Evolutionary conservation across 73 alveolate species (phyloP).

Genomic region (Paramecium caudatum): DNA sequence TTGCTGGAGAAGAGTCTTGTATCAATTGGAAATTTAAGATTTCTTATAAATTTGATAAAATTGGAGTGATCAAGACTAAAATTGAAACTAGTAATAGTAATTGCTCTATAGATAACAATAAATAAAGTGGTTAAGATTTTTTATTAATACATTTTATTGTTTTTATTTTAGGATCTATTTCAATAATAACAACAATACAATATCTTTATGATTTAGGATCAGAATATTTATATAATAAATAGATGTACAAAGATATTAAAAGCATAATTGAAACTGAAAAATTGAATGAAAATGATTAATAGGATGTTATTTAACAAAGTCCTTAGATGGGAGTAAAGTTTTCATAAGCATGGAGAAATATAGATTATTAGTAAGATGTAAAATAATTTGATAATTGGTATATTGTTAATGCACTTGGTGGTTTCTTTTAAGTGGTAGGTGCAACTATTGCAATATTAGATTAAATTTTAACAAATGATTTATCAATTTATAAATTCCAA

Average conservation of each 20-base stretch:
- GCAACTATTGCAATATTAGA: constrained; percentile 67
- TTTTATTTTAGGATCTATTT: constrained; percentile 43
- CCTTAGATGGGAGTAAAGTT: not conserved
- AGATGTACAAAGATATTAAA: constrained; percentile 59
- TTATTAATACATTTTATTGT: constrained; percentile 68
- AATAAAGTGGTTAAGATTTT: constrained; percentile 61
- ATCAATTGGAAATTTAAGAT: constrained; percentile 63
- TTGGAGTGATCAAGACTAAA: constrained; percentile 44
- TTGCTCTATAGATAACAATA: constrained; percentile 23
- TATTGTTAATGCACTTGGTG: constrained; percentile 58
- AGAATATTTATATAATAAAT: constrained; percentile 60
- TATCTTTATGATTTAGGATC: constrained; percentile 67
- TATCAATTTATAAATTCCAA: constrained; percentile 38
- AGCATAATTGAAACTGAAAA: constrained; percentile 14
- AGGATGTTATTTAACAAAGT: not conserved
- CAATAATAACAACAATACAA: constrained; percentile 24
- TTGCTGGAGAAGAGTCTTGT: constrained; percentile 51
- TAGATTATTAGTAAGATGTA: constrained; percentile 27
- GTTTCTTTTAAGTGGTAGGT: constrained; percentile 61
- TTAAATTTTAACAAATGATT: constrained; percentile 34
- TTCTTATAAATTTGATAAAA: constrained; percentile 39
- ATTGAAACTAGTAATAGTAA: constrained; percentile 14
- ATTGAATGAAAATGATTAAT: constrained; percentile 29
- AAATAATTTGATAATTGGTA: constrained; percentile 64
- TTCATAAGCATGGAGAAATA: constrained; percentile 11